Evolutionary conservation across 1,284 basidiomycete species (phyloP).

Genomic region (Chondrostereum purpureum): DNA sequence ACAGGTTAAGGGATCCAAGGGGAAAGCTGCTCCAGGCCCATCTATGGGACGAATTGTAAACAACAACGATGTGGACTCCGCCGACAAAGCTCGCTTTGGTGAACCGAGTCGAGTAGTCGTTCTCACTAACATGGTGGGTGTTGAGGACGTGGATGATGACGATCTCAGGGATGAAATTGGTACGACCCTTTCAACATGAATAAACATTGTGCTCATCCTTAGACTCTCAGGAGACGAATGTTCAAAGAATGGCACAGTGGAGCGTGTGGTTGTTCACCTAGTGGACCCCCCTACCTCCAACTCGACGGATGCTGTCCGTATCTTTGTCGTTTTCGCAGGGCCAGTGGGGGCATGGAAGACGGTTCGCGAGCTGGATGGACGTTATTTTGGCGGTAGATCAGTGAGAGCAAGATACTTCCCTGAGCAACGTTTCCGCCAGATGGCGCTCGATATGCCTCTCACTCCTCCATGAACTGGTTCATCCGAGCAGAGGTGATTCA

Average conservation of each 20-base stretch:
- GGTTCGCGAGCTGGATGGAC: conserved; percentile 82
- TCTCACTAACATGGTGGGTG: conserved; percentile 81
- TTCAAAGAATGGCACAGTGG: conserved; percentile 83
- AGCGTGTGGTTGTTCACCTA: conserved; percentile 80
- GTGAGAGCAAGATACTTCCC: conserved; percentile 83
- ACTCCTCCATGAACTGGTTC: too few relatives aligned
- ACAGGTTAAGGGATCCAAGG: conserved; percentile 43
- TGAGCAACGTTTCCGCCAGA: conserved; percentile 50
- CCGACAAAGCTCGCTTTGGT: conserved; percentile 73
- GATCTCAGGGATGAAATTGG: conserved; percentile 85
- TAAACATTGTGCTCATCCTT: conserved; percentile 6
- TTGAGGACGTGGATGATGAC: conserved; percentile 78
- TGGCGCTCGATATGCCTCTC: conserved; percentile 40
- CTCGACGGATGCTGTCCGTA: conserved; percentile 66
- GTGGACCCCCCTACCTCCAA: conserved; percentile 57
- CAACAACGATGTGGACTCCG: conserved; percentile 71
- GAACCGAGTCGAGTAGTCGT: conserved; percentile 86
- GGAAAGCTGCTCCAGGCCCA: conserved; percentile 26
- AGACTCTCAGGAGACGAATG: conserved; percentile 74
- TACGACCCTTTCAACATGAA: conserved; percentile 27
- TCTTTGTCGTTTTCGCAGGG: conserved; percentile 83
- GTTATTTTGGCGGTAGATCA: conserved; percentile 82
- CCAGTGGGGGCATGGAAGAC: conserved; percentile 93
- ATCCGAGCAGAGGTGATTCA: too few relatives aligned
- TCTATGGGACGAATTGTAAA: conserved; percentile 84